Conservation (phyloP, 768 basidiomycete genomes). For the Mycena galericulata region DNA sequence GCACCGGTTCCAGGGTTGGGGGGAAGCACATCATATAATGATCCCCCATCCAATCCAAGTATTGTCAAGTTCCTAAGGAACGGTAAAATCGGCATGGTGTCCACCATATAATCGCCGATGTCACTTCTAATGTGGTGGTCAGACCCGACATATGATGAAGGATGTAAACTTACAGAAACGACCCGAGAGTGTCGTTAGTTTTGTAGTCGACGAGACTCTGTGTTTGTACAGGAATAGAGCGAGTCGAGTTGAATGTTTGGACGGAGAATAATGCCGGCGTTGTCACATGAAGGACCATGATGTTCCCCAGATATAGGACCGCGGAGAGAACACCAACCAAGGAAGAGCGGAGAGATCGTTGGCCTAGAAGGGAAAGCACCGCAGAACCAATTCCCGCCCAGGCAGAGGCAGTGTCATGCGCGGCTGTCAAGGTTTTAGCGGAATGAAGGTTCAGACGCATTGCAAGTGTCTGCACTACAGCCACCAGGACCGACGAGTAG, state of each 20-base stretch:
- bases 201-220: background rate
- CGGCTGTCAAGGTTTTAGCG: background rate
- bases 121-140: too few species aligned
- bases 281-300: background rate
- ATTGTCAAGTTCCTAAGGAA: too few species aligned
- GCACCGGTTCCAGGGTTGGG: too few species aligned
- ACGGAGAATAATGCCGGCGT: background rate
- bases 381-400: background rate
- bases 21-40: too few species aligned
- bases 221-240: background rate
- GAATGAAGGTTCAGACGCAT: background rate
- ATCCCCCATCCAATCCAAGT: too few species aligned
- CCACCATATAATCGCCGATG: too few species aligned
- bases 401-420: background rate
- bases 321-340: background rate
- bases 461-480: background rate
- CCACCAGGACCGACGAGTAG: background rate
- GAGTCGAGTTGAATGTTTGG: background rate
- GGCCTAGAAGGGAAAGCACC: background rate
- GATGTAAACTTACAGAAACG: too few species aligned
- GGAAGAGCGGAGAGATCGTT: background rate
- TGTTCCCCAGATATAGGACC: background rate
- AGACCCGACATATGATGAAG: too few species aligned
- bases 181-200: too few species aligned
- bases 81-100: too few species aligned